Conservation (phyloP, 108 stramenopile species). For the Nitzschia sp. region DNA sequence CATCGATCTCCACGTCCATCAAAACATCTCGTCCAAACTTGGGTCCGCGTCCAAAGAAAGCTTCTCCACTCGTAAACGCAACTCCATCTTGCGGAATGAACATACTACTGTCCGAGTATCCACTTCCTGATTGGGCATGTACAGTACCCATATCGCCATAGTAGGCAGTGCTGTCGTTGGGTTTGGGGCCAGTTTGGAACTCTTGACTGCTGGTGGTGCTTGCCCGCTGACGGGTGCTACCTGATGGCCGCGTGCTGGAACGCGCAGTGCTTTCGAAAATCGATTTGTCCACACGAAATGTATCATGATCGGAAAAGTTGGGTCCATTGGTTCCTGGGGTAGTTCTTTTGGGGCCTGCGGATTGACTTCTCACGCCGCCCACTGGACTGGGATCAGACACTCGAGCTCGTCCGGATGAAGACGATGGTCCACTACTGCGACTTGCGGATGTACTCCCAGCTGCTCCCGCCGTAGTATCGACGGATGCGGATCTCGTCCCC, state of each 20-base stretch:
- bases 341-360: neutral
- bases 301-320: neutral
- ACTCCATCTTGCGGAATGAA: slow-evolving; percentile 88
- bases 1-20: slow-evolving; percentile 86
- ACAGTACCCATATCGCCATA: neutral
- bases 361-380: neutral
- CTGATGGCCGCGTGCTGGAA: neutral
- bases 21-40: slow-evolving; percentile 83
- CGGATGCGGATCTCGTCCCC: neutral
- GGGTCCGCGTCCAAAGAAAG: slow-evolving; percentile 51
- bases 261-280: neutral
- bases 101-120: slow-evolving; percentile 76
- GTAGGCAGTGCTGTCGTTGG: neutral
- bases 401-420: neutral
- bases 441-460: neutral
- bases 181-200: neutral
- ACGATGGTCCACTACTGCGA: neutral
- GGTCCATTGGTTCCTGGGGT: neutral
- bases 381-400: neutral
- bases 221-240: neutral
- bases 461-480: neutral
- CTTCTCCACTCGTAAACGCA: slow-evolving; percentile 79
- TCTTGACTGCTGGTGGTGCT: neutral
- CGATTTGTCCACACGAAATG: neutral
- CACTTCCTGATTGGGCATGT: slow-evolving; percentile 47